phyloP scores from a whole-genome alignment of 2,329 filamentous ascomycete genomes.

The Endocalyx cinctus region DNA sequence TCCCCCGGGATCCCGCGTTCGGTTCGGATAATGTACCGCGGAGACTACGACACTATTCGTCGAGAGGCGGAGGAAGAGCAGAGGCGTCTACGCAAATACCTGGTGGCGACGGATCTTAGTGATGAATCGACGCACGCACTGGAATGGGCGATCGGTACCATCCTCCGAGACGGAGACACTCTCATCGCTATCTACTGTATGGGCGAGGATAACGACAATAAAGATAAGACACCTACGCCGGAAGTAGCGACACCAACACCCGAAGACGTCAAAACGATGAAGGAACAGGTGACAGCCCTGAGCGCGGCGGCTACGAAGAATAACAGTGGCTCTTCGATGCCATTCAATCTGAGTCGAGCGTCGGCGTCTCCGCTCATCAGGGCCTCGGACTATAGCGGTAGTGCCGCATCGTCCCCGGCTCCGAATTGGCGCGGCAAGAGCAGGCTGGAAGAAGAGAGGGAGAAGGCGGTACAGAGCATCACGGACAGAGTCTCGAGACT shows the following conservation, averaged over 20 bases:
- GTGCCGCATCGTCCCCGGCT: constrained; percentile 40
- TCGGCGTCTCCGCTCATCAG: constrained; percentile 31
- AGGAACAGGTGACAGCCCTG: constrained; percentile 69
- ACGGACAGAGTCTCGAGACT: constrained; percentile 80
- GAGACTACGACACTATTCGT: constrained; percentile 74
- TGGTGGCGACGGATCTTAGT: constrained; percentile 93
- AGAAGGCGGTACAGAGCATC: constrained; percentile 76
- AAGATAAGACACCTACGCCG: too few species aligned
- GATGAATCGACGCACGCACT: constrained; percentile 92
- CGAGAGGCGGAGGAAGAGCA: constrained; percentile 75
- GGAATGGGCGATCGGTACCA: constrained; percentile 96
- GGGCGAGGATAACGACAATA: constrained; percentile 61
- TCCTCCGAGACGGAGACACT: constrained; percentile 89
- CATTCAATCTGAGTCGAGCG: constrained; percentile 14
- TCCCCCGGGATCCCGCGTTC: constrained; percentile 74
- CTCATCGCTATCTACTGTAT: constrained; percentile 90
- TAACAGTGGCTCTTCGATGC: constrained; percentile 21
- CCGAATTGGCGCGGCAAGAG: constrained; percentile 46
- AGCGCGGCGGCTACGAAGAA: constrained; percentile 50
- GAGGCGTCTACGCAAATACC: constrained; percentile 77
- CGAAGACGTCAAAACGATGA: constrained; percentile 70
- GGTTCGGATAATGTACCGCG: constrained; percentile 84
- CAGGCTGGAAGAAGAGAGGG: constrained; percentile 72
- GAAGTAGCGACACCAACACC: too few species aligned
- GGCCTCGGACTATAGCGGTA: constrained; percentile 30